phyloP scores from a whole-genome alignment of 345 rosid species.

The Gossypium raimondii region DNA sequence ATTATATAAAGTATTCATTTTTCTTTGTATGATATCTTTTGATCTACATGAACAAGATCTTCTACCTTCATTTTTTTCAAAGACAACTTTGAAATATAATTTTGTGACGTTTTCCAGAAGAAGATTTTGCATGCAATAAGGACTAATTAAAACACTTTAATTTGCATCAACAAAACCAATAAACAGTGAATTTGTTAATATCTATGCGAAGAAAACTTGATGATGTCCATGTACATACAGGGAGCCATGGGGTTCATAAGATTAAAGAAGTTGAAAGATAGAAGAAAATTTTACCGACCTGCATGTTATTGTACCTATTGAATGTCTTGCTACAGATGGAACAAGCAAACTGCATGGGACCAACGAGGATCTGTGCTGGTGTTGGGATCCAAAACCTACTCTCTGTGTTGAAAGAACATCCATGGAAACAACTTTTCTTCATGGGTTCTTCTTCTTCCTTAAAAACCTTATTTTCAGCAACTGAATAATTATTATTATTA shows the following conservation, averaged over 20 bases:
- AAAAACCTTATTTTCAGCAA: slow-evolving; percentile 16
- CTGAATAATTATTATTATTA: neutral
- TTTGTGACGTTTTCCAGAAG: neutral
- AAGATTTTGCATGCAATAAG: neutral
- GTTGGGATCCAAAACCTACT: slow-evolving; percentile 85
- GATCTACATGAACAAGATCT: neutral
- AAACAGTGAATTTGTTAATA: neutral
- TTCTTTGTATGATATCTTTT: neutral
- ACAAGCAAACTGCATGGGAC: slow-evolving; percentile 81
- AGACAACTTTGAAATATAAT: neutral
- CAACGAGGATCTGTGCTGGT: slow-evolving; percentile 72
- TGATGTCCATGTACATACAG: too few relatives aligned
- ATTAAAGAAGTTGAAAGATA: neutral
- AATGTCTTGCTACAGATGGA: slow-evolving; percentile 72
- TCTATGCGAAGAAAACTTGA: neutral
- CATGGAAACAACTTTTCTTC: slow-evolving; percentile 28
- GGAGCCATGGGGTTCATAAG: slow-evolving; percentile 1
- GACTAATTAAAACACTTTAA: neutral
- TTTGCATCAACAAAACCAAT: neutral
- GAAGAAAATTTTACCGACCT: slow-evolving; percentile 37
- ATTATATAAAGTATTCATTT: neutral
- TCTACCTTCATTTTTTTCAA: neutral
- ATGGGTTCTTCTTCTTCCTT: slow-evolving; percentile 25
- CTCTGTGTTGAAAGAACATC: slow-evolving; percentile 33
- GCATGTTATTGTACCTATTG: slow-evolving; percentile 90